Evolutionary conservation across 805 yeast genomes (phyloP), one percentile per base, ranked within the genome.

Genomic region (Barnettozyma sucrosica): DNA sequence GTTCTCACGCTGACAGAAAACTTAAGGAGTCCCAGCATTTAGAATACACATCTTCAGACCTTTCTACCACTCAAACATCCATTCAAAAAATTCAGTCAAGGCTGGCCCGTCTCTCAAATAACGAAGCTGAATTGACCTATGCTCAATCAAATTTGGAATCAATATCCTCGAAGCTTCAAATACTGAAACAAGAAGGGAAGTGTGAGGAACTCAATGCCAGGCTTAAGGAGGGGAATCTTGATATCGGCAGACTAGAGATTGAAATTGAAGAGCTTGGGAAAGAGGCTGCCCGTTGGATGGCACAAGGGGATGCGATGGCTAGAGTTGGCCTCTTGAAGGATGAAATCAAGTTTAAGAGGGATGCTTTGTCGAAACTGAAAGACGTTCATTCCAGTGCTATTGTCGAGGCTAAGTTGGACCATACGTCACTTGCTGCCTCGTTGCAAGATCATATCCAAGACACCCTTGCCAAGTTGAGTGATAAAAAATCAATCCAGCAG

Each of bases 251-350:
- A 3, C 20, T 70, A 4, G 81, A 77, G 52, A 54, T 59, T 18
- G 71, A 73, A 20, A 57, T 81, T 10, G 93, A 87, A 9, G 70
- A 69, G 0, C 56, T 81, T 14, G 75, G 76, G 47, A 70, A 70
- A 16, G 73, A 77, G 19, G 68, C 86, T 13, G 58, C 76, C 5
- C 64, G 67, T 14, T 72, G 77, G 4, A 82, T 77, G 54, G 73
- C 75, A 55, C 83, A 79, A 56, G 69, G 85, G 1, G 89, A 81
- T 43, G 55, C 72, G 3, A 68, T 76, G 51, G 83, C 88, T 0
- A 79, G 76, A 51, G 56, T 80, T 4, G 68, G 73, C 0, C 56
- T 81, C 16, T 53, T 76, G 28, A 57, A 61, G 19, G 80, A 76
- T 28, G 71, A 76, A 10, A 54, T 61, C 2, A 57, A 49, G 2